Conservation (phyloP, 2,329 filamentous ascomycete species). For the Microdochium paspali region DNA sequence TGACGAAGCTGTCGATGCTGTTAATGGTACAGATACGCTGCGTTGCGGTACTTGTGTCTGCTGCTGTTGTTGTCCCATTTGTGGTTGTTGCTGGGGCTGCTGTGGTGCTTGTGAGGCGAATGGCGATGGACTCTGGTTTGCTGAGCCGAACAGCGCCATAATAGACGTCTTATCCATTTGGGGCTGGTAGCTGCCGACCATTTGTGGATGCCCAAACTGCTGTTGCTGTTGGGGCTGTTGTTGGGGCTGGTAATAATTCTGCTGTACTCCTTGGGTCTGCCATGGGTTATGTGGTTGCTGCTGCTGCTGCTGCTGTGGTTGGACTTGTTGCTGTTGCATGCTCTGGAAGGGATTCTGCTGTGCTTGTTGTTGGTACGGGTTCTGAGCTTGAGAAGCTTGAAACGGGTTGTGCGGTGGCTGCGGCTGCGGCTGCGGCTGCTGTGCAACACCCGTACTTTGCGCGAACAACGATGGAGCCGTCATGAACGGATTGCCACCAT, state of each 20-base stretch:
- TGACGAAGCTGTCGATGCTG: conserved; percentile 26
- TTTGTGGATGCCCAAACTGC: conserved; percentile 7
- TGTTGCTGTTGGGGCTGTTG: conserved; percentile 24
- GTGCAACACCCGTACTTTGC: conserved; percentile 8
- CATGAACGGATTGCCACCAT: conserved; percentile 23
- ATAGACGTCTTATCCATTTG: conserved; percentile 63
- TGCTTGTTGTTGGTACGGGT: neutral
- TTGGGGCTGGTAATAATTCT: conserved; percentile 8
- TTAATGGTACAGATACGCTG: conserved; percentile 22
- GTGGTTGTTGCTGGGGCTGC: conserved; percentile 18
- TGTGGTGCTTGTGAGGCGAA: conserved; percentile 18
- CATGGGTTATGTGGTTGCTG: neutral
- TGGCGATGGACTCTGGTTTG: conserved; percentile 38
- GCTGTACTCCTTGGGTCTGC: neutral
- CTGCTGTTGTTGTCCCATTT: conserved; percentile 12
- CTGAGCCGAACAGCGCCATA: conserved; percentile 59
- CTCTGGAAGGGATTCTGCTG: neutral
- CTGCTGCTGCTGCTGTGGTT: neutral
- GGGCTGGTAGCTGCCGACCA: conserved; percentile 5
- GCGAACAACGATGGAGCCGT: conserved; percentile 3
- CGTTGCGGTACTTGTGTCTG: conserved; percentile 9
- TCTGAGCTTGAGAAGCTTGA: neutral
- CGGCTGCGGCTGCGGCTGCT: conserved; percentile 19
- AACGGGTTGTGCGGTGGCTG: conserved; percentile 2
- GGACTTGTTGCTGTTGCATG: neutral